Evolutionary conservation across 345 rosid genomes (phyloP).

Genomic region (Eucalyptus erythrocorys): DNA sequence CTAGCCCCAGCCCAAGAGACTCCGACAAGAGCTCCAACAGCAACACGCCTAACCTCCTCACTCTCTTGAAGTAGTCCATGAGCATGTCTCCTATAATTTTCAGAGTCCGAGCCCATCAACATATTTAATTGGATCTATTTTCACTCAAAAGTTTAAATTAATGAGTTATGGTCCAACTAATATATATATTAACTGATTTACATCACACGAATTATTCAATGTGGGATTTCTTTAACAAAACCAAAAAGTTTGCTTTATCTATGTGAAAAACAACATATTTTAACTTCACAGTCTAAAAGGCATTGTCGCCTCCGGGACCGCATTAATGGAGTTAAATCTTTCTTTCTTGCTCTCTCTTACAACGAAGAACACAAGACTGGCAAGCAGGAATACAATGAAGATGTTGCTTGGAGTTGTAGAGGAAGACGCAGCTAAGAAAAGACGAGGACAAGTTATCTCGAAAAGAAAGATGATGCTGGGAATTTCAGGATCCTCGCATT

Average conservation of each 20-base stretch:
- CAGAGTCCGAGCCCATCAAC: rapidly evolving
- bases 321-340: no score
- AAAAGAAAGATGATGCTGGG: no score
- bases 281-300: no score
- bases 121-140: rapidly evolving
- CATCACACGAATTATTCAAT: no score
- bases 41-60: conserved; percentile 5
- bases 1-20: conserved; percentile 31
- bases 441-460: not conserved
- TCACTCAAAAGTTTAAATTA: no score
- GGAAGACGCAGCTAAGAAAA: not conserved
- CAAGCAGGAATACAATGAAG: not conserved
- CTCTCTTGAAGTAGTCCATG: conserved; percentile 24
- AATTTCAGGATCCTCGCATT: not conserved
- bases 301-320: rapidly evolving
- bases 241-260: no score
- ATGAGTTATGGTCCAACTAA: no score
- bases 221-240: no score
- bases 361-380: not conserved
- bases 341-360: no score
- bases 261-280: no score
- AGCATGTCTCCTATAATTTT: conserved; percentile 15
- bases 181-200: no score
- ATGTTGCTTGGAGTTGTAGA: not conserved
- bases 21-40: conserved; percentile 35